Evolutionary conservation across 257 asterid genomes (phyloP).

Genomic region (Sherardia arvensis): DNA sequence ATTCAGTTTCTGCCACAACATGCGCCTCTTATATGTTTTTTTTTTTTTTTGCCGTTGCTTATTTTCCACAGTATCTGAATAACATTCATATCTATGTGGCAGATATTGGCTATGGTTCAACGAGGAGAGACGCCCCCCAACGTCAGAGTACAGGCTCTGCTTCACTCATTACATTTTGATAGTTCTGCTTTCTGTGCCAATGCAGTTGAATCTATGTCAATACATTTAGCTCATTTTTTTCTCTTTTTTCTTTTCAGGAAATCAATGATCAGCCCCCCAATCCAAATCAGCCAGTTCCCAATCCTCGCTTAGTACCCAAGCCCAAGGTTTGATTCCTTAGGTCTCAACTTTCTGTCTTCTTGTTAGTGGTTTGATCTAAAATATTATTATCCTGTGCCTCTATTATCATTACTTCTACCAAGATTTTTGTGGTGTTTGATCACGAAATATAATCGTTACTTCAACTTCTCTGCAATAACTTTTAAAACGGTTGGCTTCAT

Average conservation of each 20-base stretch:
- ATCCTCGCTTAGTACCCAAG: slow-evolving; percentile 58
- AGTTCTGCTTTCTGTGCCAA: slow-evolving; percentile 10
- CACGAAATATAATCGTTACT: neutral
- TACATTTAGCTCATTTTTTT: slow-evolving; percentile 4
- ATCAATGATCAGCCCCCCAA: slow-evolving; percentile 90
- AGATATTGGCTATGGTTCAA: slow-evolving; percentile 90
- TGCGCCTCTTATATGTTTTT: neutral
- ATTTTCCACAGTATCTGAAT: neutral
- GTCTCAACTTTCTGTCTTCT: neutral
- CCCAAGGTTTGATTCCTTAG: slow-evolving; percentile 53
- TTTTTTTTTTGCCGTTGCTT: too few relatives aligned
- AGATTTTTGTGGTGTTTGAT: neutral
- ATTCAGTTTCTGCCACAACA: neutral
- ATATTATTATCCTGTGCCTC: neutral
- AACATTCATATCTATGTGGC: slow-evolving; percentile 17
- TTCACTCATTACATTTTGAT: slow-evolving; percentile 7
- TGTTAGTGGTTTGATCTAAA: neutral
- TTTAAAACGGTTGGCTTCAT: neutral
- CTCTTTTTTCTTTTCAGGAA: slow-evolving; percentile 44
- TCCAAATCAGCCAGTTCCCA: slow-evolving; percentile 77
- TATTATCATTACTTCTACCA: neutral
- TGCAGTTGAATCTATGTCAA: slow-evolving; percentile 1
- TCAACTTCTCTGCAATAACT: neutral
- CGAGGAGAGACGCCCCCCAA: slow-evolving; percentile 93
- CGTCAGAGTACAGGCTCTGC: slow-evolving; percentile 46